Percentiles rank a stretch among this genome's conserved stretches.
Conservation (phyloP, 306 rosid genomes). For the Vigna angularis region DNA sequence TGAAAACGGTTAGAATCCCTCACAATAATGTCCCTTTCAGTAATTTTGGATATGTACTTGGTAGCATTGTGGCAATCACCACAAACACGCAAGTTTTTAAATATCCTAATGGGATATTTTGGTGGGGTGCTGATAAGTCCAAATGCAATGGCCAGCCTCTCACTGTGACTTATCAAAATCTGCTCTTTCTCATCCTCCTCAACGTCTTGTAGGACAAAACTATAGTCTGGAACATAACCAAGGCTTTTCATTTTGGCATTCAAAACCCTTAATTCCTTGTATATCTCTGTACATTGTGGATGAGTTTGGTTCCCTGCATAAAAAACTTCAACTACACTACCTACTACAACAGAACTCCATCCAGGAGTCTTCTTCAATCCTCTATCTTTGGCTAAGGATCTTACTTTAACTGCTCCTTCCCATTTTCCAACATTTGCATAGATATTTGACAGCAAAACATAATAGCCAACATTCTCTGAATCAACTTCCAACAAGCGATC, state of each 20-base stretch:
- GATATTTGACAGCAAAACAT: slow-evolving; percentile 58
- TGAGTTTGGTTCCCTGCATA: slow-evolving; percentile 60
- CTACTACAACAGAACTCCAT: slow-evolving; percentile 56
- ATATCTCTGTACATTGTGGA: slow-evolving; percentile 50
- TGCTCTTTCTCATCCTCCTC: slow-evolving; percentile 63
- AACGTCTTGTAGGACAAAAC: slow-evolving; percentile 60
- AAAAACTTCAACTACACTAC: slow-evolving; percentile 56
- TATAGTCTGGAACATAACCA: slow-evolving; percentile 61
- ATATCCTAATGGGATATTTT: slow-evolving; percentile 49
- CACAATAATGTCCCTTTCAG: slow-evolving; percentile 51
- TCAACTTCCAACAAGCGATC: slow-evolving; percentile 53
- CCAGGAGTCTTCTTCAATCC: slow-evolving; percentile 55
- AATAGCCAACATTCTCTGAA: slow-evolving; percentile 59
- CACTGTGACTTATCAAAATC: slow-evolving; percentile 56
- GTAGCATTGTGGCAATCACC: slow-evolving; percentile 55
- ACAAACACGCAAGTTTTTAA: slow-evolving; percentile 53
- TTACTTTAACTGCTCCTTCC: slow-evolving; percentile 51
- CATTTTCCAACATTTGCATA: slow-evolving; percentile 60
- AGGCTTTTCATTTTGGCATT: slow-evolving; percentile 53
- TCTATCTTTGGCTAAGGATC: slow-evolving; percentile 50
- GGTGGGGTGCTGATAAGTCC: slow-evolving; percentile 59
- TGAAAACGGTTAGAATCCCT: slow-evolving; percentile 56
- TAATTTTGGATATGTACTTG: slow-evolving; percentile 48
- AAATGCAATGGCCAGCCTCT: slow-evolving; percentile 61
- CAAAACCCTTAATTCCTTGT: slow-evolving; percentile 52